These are phyloP conservation scores for Steccherinum ochraceum DNA, from an alignment of 768 basidiomycete genomes.

Conservation along the genomic window DNA sequence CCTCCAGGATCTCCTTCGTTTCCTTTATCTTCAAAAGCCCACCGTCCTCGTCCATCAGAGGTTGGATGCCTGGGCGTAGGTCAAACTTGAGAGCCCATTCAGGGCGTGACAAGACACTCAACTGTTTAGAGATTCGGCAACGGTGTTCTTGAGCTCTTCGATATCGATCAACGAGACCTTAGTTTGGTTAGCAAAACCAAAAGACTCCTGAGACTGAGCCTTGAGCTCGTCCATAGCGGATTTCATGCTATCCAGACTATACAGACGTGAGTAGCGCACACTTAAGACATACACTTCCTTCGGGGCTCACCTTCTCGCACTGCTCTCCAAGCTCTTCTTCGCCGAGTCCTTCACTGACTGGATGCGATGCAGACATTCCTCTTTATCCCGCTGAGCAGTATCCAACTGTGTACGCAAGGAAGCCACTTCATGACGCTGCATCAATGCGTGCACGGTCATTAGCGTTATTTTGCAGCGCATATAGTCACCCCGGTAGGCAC, in stretches of 20 bases:
- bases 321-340: slow-evolving; percentile 16
- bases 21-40: slow-evolving; percentile 9
- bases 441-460: neutral
- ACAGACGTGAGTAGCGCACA: slow-evolving; percentile 1
- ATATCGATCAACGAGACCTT: slow-evolving; percentile 16
- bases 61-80: slow-evolving; percentile 13
- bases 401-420: slow-evolving; percentile 18
- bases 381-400: slow-evolving; percentile 15
- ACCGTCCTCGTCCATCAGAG: slow-evolving; percentile 15
- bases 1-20: slow-evolving; percentile 10
- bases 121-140: slow-evolving; percentile 15
- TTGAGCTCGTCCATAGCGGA: slow-evolving; percentile 15
- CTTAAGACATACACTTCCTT: neutral
- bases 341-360: slow-evolving; percentile 19
- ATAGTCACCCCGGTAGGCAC: neutral
- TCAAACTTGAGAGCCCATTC: neutral
- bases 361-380: slow-evolving; percentile 17
- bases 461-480: neutral
- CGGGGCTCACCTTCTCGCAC: slow-evolving; percentile 14
- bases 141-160: slow-evolving; percentile 12
- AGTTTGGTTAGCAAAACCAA: slow-evolving; percentile 12
- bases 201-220: slow-evolving; percentile 16
- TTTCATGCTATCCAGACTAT: slow-evolving; percentile 14
- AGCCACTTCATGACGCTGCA: slow-evolving; percentile 19
- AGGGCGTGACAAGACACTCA: neutral